Conservation (phyloP, 345 rosid genomes). For the Eucalyptus coolabah region DNA sequence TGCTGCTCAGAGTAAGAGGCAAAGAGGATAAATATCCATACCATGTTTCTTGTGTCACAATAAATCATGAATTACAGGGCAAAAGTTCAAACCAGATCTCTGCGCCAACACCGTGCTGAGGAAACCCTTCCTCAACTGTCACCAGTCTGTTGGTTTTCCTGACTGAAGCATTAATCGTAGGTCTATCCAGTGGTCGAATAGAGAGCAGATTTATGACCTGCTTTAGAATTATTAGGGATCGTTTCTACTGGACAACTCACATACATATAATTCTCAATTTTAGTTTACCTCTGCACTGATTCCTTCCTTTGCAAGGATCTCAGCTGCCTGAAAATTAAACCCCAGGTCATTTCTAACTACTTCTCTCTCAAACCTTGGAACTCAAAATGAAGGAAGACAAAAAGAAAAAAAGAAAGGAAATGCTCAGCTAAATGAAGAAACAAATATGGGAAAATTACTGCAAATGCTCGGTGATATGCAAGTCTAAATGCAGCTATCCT, state of each 20-base stretch:
- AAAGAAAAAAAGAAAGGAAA: neutral
- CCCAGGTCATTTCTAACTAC: neutral
- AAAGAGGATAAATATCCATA: neutral
- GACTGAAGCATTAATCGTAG: slow-evolving; percentile 69
- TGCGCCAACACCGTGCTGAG: slow-evolving; percentile 91
- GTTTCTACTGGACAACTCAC: neutral
- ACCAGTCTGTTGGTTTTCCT: slow-evolving; percentile 90
- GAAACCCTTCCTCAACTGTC: slow-evolving; percentile 91
- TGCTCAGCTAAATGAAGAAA: neutral
- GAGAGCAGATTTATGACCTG: slow-evolving; percentile 88
- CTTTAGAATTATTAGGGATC: neutral
- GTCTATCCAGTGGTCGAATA: slow-evolving; percentile 80
- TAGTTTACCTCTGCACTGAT: slow-evolving; percentile 70
- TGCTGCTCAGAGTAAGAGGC: slow-evolving; percentile 16
- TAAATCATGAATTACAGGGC: neutral
- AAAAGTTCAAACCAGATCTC: slow-evolving; percentile 49
- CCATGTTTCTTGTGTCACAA: neutral
- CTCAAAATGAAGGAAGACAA: neutral
- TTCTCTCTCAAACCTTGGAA: neutral
- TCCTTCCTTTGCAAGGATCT: slow-evolving; percentile 79
- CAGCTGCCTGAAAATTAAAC: slow-evolving; percentile 54
- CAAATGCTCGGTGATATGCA: neutral
- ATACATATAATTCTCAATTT: neutral
- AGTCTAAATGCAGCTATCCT: neutral
- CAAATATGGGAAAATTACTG: neutral